Evolutionary conservation across 1,139 yeast species (phyloP).

Genomic region (Geotrichum carabidarum): DNA sequence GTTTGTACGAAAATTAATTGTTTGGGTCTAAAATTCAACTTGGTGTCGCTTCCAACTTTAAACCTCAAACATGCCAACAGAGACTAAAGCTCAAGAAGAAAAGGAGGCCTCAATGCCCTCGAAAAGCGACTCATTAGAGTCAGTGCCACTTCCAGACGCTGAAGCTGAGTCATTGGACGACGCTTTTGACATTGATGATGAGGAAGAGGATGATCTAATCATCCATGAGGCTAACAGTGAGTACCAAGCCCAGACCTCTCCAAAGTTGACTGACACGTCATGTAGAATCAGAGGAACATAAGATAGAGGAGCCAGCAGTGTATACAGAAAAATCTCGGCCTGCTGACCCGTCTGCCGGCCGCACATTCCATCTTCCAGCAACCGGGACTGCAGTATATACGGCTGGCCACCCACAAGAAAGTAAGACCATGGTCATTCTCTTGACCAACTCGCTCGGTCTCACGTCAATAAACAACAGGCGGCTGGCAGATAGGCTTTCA

Average conservation of each 20-base stretch:
- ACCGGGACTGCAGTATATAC: conserved; percentile 30
- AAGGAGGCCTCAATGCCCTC: too few species aligned
- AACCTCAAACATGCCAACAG: too few species aligned
- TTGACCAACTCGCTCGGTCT: conserved; percentile 37
- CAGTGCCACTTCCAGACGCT: too few species aligned
- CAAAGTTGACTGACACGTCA: not conserved
- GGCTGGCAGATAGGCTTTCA: conserved; percentile 34
- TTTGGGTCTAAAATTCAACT: too few species aligned
- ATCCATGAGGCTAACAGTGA: conserved; percentile 30
- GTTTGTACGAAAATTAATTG: too few species aligned
- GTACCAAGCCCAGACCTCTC: conserved; percentile 15
- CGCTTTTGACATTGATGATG: too few species aligned
- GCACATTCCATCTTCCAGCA: conserved; percentile 28
- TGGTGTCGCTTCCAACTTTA: too few species aligned
- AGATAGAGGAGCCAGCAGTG: conserved; percentile 26
- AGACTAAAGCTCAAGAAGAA: too few species aligned
- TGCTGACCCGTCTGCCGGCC: conserved; percentile 17
- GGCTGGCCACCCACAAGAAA: conserved; percentile 20
- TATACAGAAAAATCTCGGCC: not conserved
- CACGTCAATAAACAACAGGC: conserved; percentile 30
- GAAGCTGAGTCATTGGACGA: too few species aligned
- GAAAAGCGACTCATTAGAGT: too few species aligned
- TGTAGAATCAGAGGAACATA: not conserved
- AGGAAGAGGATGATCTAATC: not conserved
- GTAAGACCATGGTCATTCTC: conserved; percentile 25